phyloP scores from a whole-genome alignment of 106 monocot genomes.

The Dendrobium nobile region DNA sequence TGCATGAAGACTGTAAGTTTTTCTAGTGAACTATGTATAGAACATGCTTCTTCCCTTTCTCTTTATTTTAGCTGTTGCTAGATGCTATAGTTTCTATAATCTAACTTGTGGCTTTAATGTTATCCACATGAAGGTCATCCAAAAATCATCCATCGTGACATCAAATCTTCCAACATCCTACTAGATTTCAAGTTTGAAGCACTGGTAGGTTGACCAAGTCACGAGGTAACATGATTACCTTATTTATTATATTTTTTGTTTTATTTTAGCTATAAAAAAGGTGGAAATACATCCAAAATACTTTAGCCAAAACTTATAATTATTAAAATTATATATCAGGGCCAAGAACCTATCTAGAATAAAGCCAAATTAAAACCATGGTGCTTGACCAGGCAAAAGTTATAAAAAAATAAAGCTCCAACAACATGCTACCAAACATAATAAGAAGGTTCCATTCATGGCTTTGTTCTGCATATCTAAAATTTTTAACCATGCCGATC shows the following conservation, averaged over 20 bases:
- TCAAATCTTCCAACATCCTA: slow-evolving; percentile 82
- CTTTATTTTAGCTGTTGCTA: neutral
- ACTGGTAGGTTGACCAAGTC: slow-evolving; percentile 36
- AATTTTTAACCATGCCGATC: too few species aligned
- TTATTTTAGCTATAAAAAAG: neutral
- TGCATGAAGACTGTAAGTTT: slow-evolving; percentile 89
- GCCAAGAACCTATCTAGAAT: neutral
- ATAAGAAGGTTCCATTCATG: too few species aligned
- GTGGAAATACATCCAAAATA: neutral
- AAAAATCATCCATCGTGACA: slow-evolving; percentile 88
- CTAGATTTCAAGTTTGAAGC: slow-evolving; percentile 78
- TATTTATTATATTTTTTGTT: neutral
- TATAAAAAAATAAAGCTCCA: neutral
- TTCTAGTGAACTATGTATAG: neutral
- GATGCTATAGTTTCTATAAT: slow-evolving; percentile 1
- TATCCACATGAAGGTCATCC: slow-evolving; percentile 60
- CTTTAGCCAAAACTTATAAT: neutral
- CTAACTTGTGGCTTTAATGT: slow-evolving; percentile 1
- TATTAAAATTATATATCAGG: neutral
- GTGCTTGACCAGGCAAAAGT: neutral
- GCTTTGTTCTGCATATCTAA: too few species aligned
- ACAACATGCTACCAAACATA: too few species aligned
- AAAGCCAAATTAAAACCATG: neutral
- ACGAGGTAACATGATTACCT: neutral
- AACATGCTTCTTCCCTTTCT: neutral